Evolutionary conservation across 441 rosid species (phyloP), one percentile per base, ranked within the genome.

Genomic region (Gossypium gossypioides): DNA sequence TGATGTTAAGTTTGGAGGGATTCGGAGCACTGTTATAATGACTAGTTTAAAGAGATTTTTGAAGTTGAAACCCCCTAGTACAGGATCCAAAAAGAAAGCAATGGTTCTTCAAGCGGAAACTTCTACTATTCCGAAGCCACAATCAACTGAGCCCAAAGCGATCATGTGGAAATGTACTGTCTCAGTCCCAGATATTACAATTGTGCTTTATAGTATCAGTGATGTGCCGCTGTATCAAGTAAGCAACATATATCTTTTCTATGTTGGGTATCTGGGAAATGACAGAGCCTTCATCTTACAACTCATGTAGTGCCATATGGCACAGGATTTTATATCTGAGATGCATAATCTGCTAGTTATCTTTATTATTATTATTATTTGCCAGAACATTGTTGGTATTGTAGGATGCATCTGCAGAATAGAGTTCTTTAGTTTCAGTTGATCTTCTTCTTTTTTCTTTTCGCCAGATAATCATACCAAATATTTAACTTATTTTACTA

Each of bases 121-220:
- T 68, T 78, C 86, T 77, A 52, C 81, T 64, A 59, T 57, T 15
- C 80, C 77, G 74, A 91, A 79, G 83, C 76, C 88, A 56, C 85
- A 80, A 77, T 77, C 88, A 40, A 74, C 83, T 48, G 91, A 87
- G 67, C 74, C 81, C 25, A 88, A 89, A 83, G 83, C 82, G 73
- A 76, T 96, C 54, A 84, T 86, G 87, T 96, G 99, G 99, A 89
- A 98, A 18, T 84, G 97, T 83, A 91, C 93, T 77, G 82, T 88
- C 77, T 91, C 99, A 58, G 97, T 98, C 69, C 99, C 98, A 75
- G 99, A 96, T 84, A 88, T 96, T 95, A 88, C 91, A 72, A 29
- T 87, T 77, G 86, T 89, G 82, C 84, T 96, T 9, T 87, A 88
- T 75, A 81, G 86, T 75, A 73, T 86, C 79, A 75, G 75, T 42